A percentile compares a stretch with the other conserved stretches of the same genome.
These are phyloP conservation scores for Leccinum variabile DNA, from an alignment of 1,284 basidiomycete species.

Conservation along the genomic window DNA sequence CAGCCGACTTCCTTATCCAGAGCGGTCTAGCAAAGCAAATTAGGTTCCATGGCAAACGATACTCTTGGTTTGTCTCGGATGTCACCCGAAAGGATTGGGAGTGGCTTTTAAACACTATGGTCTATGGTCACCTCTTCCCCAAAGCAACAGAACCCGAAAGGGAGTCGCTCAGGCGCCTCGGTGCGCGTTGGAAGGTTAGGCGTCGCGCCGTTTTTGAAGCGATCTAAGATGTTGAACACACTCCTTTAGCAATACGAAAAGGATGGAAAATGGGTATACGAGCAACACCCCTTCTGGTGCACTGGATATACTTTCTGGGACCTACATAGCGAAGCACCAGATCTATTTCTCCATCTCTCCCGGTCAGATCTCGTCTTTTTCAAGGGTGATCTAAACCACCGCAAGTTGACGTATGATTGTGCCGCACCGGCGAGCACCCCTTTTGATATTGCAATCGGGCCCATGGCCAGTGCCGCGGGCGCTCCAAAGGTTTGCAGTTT, in stretches of 20 bases:
- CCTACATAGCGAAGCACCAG: slow-evolving; percentile 84
- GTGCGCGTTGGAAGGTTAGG: slow-evolving; percentile 85
- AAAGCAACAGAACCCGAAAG: slow-evolving; percentile 78
- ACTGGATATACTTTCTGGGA: slow-evolving; percentile 97
- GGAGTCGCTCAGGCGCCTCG: slow-evolving; percentile 80
- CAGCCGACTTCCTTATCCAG: slow-evolving; percentile 89
- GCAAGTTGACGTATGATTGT: slow-evolving; percentile 91
- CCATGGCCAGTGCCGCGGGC: slow-evolving; percentile 87
- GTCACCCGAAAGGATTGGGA: slow-evolving; percentile 97
- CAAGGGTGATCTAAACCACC: slow-evolving; percentile 95
- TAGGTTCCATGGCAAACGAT: slow-evolving; percentile 91
- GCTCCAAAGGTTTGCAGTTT: slow-evolving; percentile 86
- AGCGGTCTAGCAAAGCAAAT: slow-evolving; percentile 85
- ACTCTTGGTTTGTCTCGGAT: slow-evolving; percentile 95
- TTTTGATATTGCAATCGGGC: slow-evolving; percentile 91
- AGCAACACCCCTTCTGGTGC: slow-evolving; percentile 97
- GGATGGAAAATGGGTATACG: slow-evolving; percentile 93
- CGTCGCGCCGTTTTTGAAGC: slow-evolving; percentile 1
- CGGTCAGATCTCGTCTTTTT: slow-evolving; percentile 92
- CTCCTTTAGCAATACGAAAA: slow-evolving; percentile 78
- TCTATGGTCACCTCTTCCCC: slow-evolving; percentile 87
- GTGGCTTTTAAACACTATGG: slow-evolving; percentile 88
- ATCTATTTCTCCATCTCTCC: slow-evolving; percentile 91
- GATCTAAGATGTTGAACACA: slow-evolving; percentile 12
- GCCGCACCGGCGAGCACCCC: slow-evolving; percentile 89